Evolutionary conservation across 192 early-diverging fungal genomes (phyloP), one percentile per base, ranked within the genome.

Genomic region (Lobosporangium transversale): DNA sequence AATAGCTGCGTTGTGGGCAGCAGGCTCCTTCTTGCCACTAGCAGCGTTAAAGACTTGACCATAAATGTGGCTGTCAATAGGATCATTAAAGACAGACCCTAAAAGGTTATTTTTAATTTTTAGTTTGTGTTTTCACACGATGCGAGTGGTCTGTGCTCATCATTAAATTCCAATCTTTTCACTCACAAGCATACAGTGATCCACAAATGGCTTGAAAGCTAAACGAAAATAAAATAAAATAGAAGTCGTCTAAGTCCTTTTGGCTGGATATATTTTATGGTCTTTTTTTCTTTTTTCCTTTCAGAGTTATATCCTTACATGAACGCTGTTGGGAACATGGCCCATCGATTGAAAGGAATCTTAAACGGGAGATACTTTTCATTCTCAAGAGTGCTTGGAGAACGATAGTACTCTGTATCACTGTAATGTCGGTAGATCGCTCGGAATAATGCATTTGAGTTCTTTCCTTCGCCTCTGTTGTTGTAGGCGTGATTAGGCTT

Each of bases 81-180:
- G 84, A 26, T 73, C 78, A 62, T 90, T 88, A 62, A 85, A 89
- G 27, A 88, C 84, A 4, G 87, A 89, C 87, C 88, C 91, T 48
- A 85, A 2, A 40, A 40, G 2, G 21, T 18, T 26, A 8, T n/a
- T n/a, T n/a, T n/a, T n/a, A n/a, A n/a, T n/a, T n/a, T n/a, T n/a
- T n/a, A n/a, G n/a, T n/a, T n/a, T n/a, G n/a, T n/a, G n/a, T n/a
- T n/a, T n/a, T n/a, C n/a, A n/a, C n/a, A n/a, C n/a, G n/a, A n/a
- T n/a, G n/a, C n/a, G n/a, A n/a, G n/a, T n/a, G n/a, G n/a, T n/a
- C n/a, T n/a, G n/a, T n/a, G n/a, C n/a, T n/a, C n/a, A n/a, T n/a
- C n/a, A n/a, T n/a, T n/a, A n/a, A n/a, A n/a, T n/a, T n/a, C n/a
- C n/a, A n/a, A n/a, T n/a, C n/a, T n/a, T n/a, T n/a, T n/a, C 18